Evolutionary conservation across 2,329 filamentous ascomycete species (phyloP), one percentile per base, ranked within the genome.

Genomic region (Penicillium sp.): DNA sequence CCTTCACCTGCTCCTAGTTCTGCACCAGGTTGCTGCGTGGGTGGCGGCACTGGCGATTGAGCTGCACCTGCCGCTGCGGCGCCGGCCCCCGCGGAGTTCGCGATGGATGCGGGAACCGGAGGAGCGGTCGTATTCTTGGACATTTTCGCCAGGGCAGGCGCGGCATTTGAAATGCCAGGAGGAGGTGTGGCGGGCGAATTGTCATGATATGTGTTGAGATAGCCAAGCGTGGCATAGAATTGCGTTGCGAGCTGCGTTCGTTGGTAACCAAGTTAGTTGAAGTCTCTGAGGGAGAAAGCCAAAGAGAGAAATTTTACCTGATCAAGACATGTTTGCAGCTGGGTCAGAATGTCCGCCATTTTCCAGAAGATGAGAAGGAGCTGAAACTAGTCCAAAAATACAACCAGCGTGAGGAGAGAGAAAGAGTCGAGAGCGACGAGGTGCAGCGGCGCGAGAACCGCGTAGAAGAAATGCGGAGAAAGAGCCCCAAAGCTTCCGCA

Each of bases 151-250:
- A 72, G 65, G 33, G 63, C 59, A 1, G 66, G 71, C 28, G 65
- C 67, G 47, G 64, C 63, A 51, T 60, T 53, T 39, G 58, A 60
- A 51, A 64, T 58, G 48, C 61, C 58, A 38, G 53, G 54, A 12
- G 65, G 68, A 32, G 57, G 61, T 9, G 50, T 67, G 28, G 66
- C 69, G 47, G 65, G 66, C 38, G 65, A 70, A 57, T 68, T 70
- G 61, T 70, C 73, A 61, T 71, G 72, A 63, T 73, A 74, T 48
- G 65, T 71, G 46, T 63, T 70, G 48, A 76, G 65, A 58, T 76
- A 76, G 63, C 70, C 69, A 47, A 76, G 64, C 29, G 73, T 75
- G 46, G 73, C 72, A 62, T 75, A 76, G 69, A 75, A 74, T 66
- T 76, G 74, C 41, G 72, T 76, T 59, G 72, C 71, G 29, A 76